Evolutionary conservation across 352 stramenopile species (phyloP).

Genomic region (Phytophthora parvispora): DNA sequence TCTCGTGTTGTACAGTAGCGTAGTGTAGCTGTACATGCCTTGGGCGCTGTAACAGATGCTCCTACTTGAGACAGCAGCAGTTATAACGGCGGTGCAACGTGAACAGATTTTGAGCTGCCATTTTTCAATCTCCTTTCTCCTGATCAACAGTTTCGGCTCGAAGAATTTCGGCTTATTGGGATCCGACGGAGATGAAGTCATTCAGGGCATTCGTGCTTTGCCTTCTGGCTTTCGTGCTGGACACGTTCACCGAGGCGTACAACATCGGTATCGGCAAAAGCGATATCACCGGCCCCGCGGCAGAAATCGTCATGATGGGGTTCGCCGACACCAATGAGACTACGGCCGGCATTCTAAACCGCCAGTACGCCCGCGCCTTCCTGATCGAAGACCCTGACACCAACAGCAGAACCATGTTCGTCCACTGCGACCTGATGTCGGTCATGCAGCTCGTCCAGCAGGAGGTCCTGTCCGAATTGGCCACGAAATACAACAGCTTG

Average conservation of each 20-base stretch:
- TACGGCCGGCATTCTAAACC: not conserved
- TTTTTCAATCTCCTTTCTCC: too few species aligned
- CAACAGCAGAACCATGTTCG: slow-evolving; percentile 3
- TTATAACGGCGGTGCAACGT: too few species aligned
- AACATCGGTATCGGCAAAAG: slow-evolving; percentile 1
- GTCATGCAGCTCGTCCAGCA: not conserved
- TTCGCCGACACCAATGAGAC: not conserved
- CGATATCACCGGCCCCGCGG: not conserved
- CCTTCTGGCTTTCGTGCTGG: not conserved
- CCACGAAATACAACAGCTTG: not conserved
- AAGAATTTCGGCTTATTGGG: too few species aligned
- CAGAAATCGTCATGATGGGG: not conserved
- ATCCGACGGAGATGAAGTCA: not conserved
- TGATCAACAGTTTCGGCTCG: too few species aligned
- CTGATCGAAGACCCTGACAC: not conserved
- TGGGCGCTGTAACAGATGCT: too few species aligned
- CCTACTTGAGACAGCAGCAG: too few species aligned
- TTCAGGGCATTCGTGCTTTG: not conserved
- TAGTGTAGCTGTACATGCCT: too few species aligned
- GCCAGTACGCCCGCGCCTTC: not conserved
- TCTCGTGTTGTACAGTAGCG: too few species aligned
- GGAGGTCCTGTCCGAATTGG: not conserved
- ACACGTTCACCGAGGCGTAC: not conserved
- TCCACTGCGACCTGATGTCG: slow-evolving; percentile 1
- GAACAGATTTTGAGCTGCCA: too few species aligned